Base-by-base conservation (phyloP, 305 asterid genomes). In the Fraxinus sp. region DNA sequence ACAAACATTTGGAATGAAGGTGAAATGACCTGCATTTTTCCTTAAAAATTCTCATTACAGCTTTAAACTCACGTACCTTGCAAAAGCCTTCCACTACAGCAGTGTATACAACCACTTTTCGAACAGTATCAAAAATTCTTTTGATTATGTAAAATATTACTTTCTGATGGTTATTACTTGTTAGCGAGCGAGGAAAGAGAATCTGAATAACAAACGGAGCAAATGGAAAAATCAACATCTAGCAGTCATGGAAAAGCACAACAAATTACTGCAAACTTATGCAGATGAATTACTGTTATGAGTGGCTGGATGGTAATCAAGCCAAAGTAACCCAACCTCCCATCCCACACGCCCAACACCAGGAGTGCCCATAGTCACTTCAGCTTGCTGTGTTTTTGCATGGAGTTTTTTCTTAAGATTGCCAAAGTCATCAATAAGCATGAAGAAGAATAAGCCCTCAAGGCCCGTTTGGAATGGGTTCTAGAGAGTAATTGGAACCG, bases 281-380 rank as follows among this genome's bases (percentile, higher is more conserved):
- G 59, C 59, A 49, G 59, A 16, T 13, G 20, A 49, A 49, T 49
- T 49, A 49, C 20, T 14, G 59, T 49, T 49, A 14, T 46, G 55
- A 13, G 55, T 44, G 59, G 59, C 20, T 49, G 59, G 59, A 49
- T 49, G 59, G 59, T 30, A 70, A 28, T 28, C 75, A 70, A 30
- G 41, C 37, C 11, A 30, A 70, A 70, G 75, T 10, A 52, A 30
- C 6, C 64, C 55, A 36, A 94, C 97, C 88, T 94, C 98, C 99
- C 98, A 95, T 84, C 98, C 99, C 33, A 97, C 98, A 41, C 98
- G 99, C 64, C 99, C 99, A 80, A 88, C 92, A 35, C 99, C 99
- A 76, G 97, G 94, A 82, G 88, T 87, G 68, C 84, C 91, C 82
- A 77, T 93, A 78, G 94, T 86, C 9, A 84, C 88, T 83, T 93